phyloP scores from a whole-genome alignment of 2,329 filamentous ascomycete genomes.

The Penicillium concentricum region DNA sequence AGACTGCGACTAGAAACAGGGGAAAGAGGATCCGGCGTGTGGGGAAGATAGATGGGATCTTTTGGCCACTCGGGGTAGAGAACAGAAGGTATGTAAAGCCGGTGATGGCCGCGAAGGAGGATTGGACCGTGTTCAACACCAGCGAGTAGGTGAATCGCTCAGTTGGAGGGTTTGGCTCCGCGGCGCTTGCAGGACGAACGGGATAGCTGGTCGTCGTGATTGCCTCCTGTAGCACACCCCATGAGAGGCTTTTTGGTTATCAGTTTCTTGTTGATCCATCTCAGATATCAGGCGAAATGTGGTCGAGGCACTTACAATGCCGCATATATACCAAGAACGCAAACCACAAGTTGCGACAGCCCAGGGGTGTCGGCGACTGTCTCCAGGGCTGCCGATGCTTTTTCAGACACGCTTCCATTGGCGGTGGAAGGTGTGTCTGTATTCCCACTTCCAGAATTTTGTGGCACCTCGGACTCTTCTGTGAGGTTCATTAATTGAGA shows the following conservation, averaged over 20 bases:
- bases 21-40: conserved; percentile 71
- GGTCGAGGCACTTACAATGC: conserved; percentile 68
- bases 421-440: conserved; percentile 9
- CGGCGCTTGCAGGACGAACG: conserved; percentile 50
- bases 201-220: conserved; percentile 91
- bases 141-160: conserved; percentile 91
- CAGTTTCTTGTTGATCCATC: background rate
- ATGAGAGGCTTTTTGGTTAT: conserved; percentile 66
- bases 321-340: conserved; percentile 92
- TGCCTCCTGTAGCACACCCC: conserved; percentile 95
- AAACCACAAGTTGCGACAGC: conserved; percentile 73
- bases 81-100: conserved; percentile 77
- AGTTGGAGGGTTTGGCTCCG: conserved; percentile 37
- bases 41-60: conserved; percentile 65
- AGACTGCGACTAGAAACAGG: conserved; percentile 80
- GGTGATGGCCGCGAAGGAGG: conserved; percentile 77
- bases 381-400: conserved; percentile 22
- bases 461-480: conserved; percentile 31
- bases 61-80: conserved; percentile 57
- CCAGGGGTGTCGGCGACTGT: conserved; percentile 52
- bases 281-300: background rate
- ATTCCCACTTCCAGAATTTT: conserved; percentile 34
- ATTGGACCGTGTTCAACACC: conserved; percentile 95
- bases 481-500: conserved; percentile 59
- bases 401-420: conserved; percentile 23